Evolutionary conservation across 805 yeast genomes (phyloP).

Genomic region (Kuraishia ogatae): DNA sequence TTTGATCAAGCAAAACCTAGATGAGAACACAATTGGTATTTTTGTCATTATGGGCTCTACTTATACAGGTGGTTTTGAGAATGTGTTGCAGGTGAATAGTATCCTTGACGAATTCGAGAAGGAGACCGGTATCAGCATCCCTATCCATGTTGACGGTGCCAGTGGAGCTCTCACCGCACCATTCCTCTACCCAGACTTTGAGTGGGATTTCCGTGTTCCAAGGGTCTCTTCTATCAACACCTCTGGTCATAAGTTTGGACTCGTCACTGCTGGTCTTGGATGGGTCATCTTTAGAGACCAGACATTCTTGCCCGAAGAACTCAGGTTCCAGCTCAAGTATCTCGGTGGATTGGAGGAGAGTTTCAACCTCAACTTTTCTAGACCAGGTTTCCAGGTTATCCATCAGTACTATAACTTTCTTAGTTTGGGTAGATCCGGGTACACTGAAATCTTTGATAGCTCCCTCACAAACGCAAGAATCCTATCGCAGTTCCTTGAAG

Average conservation of each 20-base stretch:
- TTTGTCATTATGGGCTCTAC: constrained; percentile 88
- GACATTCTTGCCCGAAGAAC: constrained; percentile 54
- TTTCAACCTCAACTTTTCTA: constrained; percentile 78
- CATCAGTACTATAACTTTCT: constrained; percentile 82
- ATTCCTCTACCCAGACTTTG: constrained; percentile 61
- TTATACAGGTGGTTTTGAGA: constrained; percentile 87
- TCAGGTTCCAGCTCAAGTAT: constrained; percentile 73
- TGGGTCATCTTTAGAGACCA: constrained; percentile 82
- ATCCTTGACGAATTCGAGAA: constrained; percentile 62
- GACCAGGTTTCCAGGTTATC: constrained; percentile 88
- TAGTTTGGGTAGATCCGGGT: constrained; percentile 68
- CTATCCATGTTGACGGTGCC: constrained; percentile 93
- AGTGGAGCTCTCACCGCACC: constrained; percentile 89
- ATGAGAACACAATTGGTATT: constrained; percentile 89
- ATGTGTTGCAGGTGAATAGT: constrained; percentile 51
- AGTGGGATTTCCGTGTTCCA: constrained; percentile 76
- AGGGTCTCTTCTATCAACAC: constrained; percentile 82
- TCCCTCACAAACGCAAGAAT: constrained; percentile 70
- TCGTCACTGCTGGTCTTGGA: constrained; percentile 86
- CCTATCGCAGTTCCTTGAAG: constrained; percentile 51
- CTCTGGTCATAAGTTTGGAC: constrained; percentile 90
- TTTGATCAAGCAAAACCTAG: constrained; percentile 54
- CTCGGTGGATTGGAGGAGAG: constrained; percentile 87
- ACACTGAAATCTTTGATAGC: constrained; percentile 46
- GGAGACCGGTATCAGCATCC: constrained; percentile 58